These are phyloP conservation scores for Canavalia gladiata DNA, from an alignment of 306 rosid species.

Conservation along the genomic window DNA sequence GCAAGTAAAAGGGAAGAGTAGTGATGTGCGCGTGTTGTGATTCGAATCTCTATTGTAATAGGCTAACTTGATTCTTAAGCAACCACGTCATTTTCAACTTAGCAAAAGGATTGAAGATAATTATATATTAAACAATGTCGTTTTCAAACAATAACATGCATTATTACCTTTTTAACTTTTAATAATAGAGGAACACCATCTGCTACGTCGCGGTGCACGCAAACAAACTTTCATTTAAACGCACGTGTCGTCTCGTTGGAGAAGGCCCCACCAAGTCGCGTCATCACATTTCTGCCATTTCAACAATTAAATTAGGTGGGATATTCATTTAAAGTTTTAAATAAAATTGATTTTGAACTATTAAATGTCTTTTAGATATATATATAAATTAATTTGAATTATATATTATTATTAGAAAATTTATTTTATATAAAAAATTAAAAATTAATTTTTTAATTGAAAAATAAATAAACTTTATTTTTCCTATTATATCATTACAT, in stretches of 20 bases:
- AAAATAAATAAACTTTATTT: too few relatives aligned
- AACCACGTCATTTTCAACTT: conserved; percentile 40
- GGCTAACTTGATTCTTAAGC: conserved; percentile 55
- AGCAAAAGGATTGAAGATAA: background rate
- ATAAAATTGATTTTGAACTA: too few relatives aligned
- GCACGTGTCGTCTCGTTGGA: conserved; percentile 33
- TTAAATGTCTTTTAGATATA: too few relatives aligned
- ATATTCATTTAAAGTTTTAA: background rate
- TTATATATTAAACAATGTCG: conserved; percentile 37
- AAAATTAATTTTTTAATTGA: too few relatives aligned
- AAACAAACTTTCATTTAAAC: background rate
- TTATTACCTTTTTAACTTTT: background rate
- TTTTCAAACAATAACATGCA: background rate
- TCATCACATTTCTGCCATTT: background rate
- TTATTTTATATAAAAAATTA: too few relatives aligned
- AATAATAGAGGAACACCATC: background rate
- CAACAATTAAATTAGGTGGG: background rate
- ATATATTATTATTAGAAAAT: too few relatives aligned
- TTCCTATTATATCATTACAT: too few relatives aligned
- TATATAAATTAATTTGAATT: too few relatives aligned
- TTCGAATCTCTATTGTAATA: conserved; percentile 32
- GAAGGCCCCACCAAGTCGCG: background rate
- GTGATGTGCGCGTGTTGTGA: background rate
- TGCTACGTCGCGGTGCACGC: background rate
- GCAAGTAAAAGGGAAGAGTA: background rate